A percentile compares a stretch with the other conserved stretches of the same genome.
These are phyloP conservation scores for Ustilago sp. DNA, from an alignment of 1,284 basidiomycete species.

Conservation along the genomic window DNA sequence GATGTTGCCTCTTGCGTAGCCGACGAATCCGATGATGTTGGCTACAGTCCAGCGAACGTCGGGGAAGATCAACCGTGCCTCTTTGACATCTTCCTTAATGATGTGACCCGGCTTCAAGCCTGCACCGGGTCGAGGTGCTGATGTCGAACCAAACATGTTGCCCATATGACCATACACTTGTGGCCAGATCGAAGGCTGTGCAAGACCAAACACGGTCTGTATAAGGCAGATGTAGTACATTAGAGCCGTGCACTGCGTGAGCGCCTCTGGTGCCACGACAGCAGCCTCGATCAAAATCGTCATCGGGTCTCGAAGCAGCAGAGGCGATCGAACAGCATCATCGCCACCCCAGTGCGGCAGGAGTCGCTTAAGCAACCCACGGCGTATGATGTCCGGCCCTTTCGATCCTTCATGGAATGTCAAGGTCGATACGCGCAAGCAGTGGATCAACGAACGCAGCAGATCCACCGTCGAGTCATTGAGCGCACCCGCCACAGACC, in stretches of 20 bases:
- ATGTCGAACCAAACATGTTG: constrained; percentile 28
- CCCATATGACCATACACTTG: constrained; percentile 50
- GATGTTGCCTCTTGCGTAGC: constrained; percentile 68
- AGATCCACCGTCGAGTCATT: constrained; percentile 55
- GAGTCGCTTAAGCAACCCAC: constrained; percentile 65
- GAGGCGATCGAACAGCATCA: constrained; percentile 62
- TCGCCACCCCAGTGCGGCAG: constrained; percentile 68
- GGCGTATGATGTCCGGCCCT: constrained; percentile 56
- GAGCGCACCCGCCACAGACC: constrained; percentile 53
- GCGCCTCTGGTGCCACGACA: constrained; percentile 56
- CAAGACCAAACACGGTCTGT: constrained; percentile 67
- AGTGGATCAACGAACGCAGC: constrained; percentile 59
- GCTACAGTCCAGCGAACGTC: constrained; percentile 67
- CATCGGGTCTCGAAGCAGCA: constrained; percentile 66
- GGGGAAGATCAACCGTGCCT: constrained; percentile 59
- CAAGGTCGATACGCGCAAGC: constrained; percentile 49
- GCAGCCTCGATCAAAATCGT: constrained; percentile 67
- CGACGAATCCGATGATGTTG: constrained; percentile 66
- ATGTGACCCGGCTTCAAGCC: constrained; percentile 41
- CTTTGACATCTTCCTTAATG: constrained; percentile 47
- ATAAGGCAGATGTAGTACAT: constrained; percentile 68
- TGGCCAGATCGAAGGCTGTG: constrained; percentile 66
- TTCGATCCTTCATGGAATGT: constrained; percentile 43
- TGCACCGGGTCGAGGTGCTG: constrained; percentile 35
- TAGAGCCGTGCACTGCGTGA: constrained; percentile 65